Evolutionary conservation across 495 filamentous ascomycete species (phyloP).

Genomic region (Ramalina intermedia): DNA sequence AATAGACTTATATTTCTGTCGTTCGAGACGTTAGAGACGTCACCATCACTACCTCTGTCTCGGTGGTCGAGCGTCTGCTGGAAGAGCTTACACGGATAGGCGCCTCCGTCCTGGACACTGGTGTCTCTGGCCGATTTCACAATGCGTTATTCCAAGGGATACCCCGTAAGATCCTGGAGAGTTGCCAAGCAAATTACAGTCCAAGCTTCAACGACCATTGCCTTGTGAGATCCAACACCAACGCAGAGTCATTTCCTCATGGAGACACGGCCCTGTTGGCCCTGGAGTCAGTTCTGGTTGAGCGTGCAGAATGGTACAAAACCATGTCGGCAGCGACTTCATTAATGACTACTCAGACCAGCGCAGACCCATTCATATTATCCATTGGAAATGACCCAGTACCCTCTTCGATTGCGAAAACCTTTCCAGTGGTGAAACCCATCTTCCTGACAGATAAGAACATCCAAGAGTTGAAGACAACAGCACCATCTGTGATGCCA

Average conservation of each 20-base stretch:
- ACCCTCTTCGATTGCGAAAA: slow-evolving; percentile 13
- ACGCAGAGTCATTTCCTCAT: slow-evolving; percentile 3
- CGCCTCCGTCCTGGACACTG: slow-evolving; percentile 5
- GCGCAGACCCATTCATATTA: not conserved
- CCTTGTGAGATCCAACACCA: slow-evolving; percentile 9
- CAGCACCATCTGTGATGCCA: not conserved
- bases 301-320: slow-evolving; percentile 5
- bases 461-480: not conserved
- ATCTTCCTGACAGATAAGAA: not conserved
- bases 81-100: slow-evolving; percentile 1
- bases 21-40: slow-evolving; percentile 14
- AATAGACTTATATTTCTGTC: slow-evolving; percentile 18
- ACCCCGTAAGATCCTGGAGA: not conserved
- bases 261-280: slow-evolving; percentile 4
- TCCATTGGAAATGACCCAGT: slow-evolving; percentile 2
- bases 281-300: slow-evolving; percentile 1
- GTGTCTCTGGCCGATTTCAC: slow-evolving; percentile 5
- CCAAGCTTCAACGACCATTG: slow-evolving; percentile 8
- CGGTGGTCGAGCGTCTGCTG: slow-evolving; percentile 4
- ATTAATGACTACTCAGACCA: not conserved
- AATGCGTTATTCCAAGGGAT: not conserved
- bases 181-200: slow-evolving; percentile 1
- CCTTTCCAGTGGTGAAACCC: slow-evolving; percentile 3
- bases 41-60: slow-evolving; percentile 8
- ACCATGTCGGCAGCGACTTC: slow-evolving; percentile 6